These are phyloP conservation scores for Jatropha curcas DNA, from an alignment of 345 rosid species.

Conservation along the genomic window DNA sequence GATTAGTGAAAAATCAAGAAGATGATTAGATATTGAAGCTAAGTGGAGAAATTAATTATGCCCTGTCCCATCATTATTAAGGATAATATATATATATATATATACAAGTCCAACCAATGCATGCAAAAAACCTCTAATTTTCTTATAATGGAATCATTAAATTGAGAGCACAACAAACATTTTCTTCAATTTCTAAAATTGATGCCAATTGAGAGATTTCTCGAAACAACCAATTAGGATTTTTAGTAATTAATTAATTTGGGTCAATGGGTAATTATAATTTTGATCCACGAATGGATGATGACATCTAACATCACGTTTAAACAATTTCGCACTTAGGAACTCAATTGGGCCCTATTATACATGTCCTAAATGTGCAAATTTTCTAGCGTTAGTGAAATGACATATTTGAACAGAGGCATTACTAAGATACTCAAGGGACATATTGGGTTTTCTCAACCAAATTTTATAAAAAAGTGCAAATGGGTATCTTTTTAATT, in stretches of 20 bases:
- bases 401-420: not conserved
- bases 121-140: not conserved
- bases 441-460: not conserved
- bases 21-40: slow-evolving; percentile 25
- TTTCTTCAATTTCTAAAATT: not conserved
- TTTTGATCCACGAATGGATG: slow-evolving; percentile 18
- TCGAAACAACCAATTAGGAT: not conserved
- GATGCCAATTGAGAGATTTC: not conserved
- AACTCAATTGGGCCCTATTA: not conserved
- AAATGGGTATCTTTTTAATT: not conserved
- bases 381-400: not conserved
- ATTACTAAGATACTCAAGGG: not conserved
- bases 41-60: slow-evolving; percentile 6
- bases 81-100: not conserved
- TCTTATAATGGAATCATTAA: slow-evolving; percentile 14
- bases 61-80: not conserved
- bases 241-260: too few species aligned
- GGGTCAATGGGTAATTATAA: not conserved
- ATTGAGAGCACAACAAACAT: slow-evolving; percentile 4
- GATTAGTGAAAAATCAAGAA: not conserved
- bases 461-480: too few species aligned
- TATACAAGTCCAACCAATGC: not conserved
- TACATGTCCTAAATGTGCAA: not conserved
- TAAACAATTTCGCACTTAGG: slow-evolving; percentile 8
- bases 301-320: slow-evolving; percentile 24